Evolutionary conservation across 2,329 filamentous ascomycete species (phyloP).

Genomic region (Aspergillus alliaceus): DNA sequence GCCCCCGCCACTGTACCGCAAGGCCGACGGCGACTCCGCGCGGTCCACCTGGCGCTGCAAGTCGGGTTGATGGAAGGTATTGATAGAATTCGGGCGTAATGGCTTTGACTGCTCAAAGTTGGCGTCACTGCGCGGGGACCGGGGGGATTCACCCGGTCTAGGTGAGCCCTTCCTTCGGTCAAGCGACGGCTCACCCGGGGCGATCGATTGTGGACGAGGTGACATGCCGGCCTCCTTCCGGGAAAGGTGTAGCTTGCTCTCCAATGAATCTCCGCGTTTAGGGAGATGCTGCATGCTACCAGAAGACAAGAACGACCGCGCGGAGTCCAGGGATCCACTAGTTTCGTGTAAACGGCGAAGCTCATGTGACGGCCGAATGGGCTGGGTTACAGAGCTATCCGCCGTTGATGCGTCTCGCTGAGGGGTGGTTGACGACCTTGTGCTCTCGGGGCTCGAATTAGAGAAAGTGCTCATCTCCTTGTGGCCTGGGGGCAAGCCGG

Average conservation of each 20-base stretch:
- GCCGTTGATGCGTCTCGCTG: constrained; percentile 33
- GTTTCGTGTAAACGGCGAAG: constrained; percentile 57
- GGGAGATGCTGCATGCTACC: constrained; percentile 43
- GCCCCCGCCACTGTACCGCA: constrained; percentile 72
- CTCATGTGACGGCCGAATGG: constrained; percentile 60
- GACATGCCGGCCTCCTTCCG: constrained; percentile 62
- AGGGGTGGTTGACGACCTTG: constrained; percentile 21
- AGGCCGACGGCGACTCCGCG: constrained; percentile 65
- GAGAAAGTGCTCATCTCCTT: constrained; percentile 43
- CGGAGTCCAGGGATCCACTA: constrained; percentile 40
- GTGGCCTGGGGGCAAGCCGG: constrained; percentile 37
- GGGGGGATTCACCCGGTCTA: constrained; percentile 44
- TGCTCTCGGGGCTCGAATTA: constrained; percentile 32
- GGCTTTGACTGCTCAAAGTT: constrained; percentile 20
- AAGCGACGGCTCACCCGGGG: constrained; percentile 35
- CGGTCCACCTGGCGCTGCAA: constrained; percentile 38
- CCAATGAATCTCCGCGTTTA: constrained; percentile 62
- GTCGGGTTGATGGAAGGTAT: constrained; percentile 40
- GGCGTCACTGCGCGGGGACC: constrained; percentile 52
- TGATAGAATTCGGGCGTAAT: constrained; percentile 51
- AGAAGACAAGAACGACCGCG: constrained; percentile 34
- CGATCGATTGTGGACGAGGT: constrained; percentile 31
- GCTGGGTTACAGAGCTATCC: constrained; percentile 29
- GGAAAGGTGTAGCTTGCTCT: constrained; percentile 52
- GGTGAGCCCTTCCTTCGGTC: constrained; percentile 41